Conservation (phyloP, 805 yeast species). For the Myxozyma kluyveri region DNA sequence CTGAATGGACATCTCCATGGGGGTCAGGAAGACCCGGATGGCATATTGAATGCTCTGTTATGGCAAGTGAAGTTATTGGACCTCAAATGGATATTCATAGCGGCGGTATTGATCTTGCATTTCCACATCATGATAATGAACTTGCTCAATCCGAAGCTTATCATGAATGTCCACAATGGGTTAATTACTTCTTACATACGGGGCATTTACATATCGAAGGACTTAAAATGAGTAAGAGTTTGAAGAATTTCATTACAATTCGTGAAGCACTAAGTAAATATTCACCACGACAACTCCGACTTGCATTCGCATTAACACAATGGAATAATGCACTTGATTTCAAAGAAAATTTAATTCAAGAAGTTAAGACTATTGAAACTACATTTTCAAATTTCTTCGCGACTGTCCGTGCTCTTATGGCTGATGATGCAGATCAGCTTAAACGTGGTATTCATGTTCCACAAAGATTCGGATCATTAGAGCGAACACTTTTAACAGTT, state of each 20-base stretch:
- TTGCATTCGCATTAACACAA: conserved; percentile 84
- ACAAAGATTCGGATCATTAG: conserved; percentile 52
- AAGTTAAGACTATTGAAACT: conserved; percentile 74
- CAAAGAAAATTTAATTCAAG: conserved; percentile 72
- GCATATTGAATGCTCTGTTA: conserved; percentile 99
- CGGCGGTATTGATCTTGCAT: conserved; percentile 95
- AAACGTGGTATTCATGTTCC: conserved; percentile 52
- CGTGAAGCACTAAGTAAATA: conserved; percentile 77
- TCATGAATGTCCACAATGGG: conserved; percentile 89
- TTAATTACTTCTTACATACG: conserved; percentile 91
- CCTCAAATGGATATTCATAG: conserved; percentile 86
- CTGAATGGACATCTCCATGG: conserved; percentile 94
- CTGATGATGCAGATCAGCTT: conserved; percentile 57
- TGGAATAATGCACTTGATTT: conserved; percentile 95
- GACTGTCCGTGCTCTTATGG: conserved; percentile 74
- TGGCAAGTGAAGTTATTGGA: conserved; percentile 91
- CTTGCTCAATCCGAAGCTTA: conserved; percentile 95
- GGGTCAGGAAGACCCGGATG: conserved; percentile 98
- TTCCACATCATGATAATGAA: conserved; percentile 99
- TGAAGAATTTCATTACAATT: conserved; percentile 93
- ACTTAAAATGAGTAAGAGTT: conserved; percentile 93
- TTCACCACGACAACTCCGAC: conserved; percentile 77
- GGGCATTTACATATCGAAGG: conserved; percentile 99
- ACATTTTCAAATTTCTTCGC: conserved; percentile 79
- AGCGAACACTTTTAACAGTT: conserved; percentile 9